phyloP scores from a whole-genome alignment of 1,284 basidiomycete genomes.

The Amylostereum areolatum region DNA sequence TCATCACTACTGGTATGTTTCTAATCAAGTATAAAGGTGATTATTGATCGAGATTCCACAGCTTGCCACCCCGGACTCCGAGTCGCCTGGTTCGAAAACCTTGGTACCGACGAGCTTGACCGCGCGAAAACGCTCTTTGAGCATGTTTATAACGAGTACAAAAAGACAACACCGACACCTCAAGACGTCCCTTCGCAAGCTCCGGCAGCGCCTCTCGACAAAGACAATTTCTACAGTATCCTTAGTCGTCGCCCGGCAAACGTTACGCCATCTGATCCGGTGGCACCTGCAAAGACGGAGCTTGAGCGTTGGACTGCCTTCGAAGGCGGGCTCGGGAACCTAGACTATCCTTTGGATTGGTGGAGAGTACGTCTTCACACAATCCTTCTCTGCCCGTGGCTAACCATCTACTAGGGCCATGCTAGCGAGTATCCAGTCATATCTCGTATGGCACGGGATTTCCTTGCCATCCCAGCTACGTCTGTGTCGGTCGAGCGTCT shows the following conservation, averaged over 20 bases:
- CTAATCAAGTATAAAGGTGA: background rate
- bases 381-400: background rate
- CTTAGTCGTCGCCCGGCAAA: background rate
- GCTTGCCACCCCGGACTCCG: slow-evolving; percentile 7
- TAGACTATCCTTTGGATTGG: slow-evolving; percentile 10
- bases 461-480: slow-evolving; percentile 27
- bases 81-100: slow-evolving; percentile 3
- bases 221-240: background rate
- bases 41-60: background rate
- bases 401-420: slow-evolving; percentile 8
- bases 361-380: slow-evolving; percentile 14
- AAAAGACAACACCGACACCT: background rate
- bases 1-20: background rate
- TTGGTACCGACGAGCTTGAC: background rate
- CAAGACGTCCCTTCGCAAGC: background rate
- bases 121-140: slow-evolving; percentile 1
- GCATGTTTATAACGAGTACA: slow-evolving; percentile 4
- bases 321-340: slow-evolving; percentile 1
- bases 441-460: slow-evolving; percentile 24
- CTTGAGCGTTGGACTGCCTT: background rate
- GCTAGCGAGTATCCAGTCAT: slow-evolving; percentile 18
- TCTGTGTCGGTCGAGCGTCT: slow-evolving; percentile 25
- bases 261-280: background rate
- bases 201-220: background rate
- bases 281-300: background rate